These are phyloP conservation scores for Neofusicoccum laricinum DNA, from an alignment of 2,329 filamentous ascomycete genomes.

Conservation along the genomic window DNA sequence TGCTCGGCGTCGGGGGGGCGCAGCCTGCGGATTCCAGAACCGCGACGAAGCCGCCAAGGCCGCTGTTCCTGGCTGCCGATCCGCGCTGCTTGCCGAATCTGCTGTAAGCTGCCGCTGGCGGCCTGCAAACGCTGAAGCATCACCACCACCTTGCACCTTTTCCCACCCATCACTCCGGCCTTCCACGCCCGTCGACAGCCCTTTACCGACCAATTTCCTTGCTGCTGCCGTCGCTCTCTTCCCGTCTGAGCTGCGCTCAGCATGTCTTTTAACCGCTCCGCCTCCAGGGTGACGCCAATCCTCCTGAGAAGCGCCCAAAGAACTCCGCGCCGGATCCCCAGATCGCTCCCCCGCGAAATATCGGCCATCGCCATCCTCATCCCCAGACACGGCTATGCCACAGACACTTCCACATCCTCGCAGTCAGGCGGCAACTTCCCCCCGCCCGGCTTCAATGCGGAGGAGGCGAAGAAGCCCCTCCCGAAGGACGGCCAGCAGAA, in stretches of 20 bases:
- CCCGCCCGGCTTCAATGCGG: slow-evolving; percentile 87
- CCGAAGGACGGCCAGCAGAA: slow-evolving; percentile 50
- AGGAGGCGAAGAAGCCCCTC: slow-evolving; percentile 82
- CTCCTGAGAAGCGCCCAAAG: slow-evolving; percentile 45
- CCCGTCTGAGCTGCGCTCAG: slow-evolving; percentile 11
- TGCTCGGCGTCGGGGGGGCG: neutral
- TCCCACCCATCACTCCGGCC: neutral
- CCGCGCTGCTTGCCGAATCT: slow-evolving; percentile 12
- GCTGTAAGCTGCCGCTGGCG: slow-evolving; percentile 9
- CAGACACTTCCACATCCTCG: slow-evolving; percentile 55
- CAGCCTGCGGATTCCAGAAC: slow-evolving; percentile 2
- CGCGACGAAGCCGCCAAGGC: slow-evolving; percentile 13
- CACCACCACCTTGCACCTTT: neutral
- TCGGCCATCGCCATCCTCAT: slow-evolving; percentile 58
- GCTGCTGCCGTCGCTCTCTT: slow-evolving; percentile 7
- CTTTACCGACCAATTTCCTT: neutral
- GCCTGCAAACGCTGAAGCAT: neutral
- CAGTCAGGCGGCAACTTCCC: slow-evolving; percentile 57
- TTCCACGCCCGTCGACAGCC: neutral
- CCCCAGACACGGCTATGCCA: slow-evolving; percentile 53
- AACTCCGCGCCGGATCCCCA: slow-evolving; percentile 39
- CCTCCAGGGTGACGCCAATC: slow-evolving; percentile 45
- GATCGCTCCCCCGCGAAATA: slow-evolving; percentile 48
- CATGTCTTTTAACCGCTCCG: slow-evolving; percentile 47
- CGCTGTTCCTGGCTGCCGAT: slow-evolving; percentile 5